Percentiles rank a stretch among this genome's conserved stretches.
These are phyloP conservation scores for Chaetoceros tenuissimus DNA, from an alignment of 108 stramenopile genomes.

Conservation along the genomic window DNA sequence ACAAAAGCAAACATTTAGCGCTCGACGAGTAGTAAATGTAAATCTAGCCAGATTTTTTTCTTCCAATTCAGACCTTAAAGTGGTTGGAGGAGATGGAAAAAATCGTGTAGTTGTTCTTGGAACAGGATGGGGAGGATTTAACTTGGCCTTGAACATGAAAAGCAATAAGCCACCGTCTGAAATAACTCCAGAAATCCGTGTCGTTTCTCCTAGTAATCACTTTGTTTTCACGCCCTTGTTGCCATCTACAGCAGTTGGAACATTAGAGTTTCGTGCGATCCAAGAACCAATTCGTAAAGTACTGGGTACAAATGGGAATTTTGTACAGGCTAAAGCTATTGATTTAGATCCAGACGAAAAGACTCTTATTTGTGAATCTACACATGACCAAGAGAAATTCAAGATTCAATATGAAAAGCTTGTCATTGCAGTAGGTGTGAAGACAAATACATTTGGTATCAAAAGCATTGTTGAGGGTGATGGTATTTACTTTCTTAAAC, in stretches of 20 bases:
- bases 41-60: too few relatives aligned
- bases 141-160: conserved; percentile 26
- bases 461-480: conserved; percentile 42
- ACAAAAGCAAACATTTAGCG: too few relatives aligned
- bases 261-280: conserved; percentile 89
- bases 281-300: conserved; percentile 90
- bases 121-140: conserved; percentile 69
- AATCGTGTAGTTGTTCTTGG: conserved; percentile 52
- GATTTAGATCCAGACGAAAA: conserved; percentile 53
- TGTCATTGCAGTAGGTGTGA: conserved; percentile 80
- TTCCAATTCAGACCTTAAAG: too few relatives aligned
- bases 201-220: conserved; percentile 89
- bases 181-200: conserved; percentile 4
- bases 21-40: too few relatives aligned
- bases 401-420: conserved; percentile 83
- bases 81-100: conserved; percentile 1
- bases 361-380: conserved; percentile 48
- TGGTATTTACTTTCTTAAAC: conserved; percentile 91
- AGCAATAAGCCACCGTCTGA: conserved; percentile 2
- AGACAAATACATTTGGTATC: conserved; percentile 83
- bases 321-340: conserved; percentile 76
- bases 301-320: conserved; percentile 38
- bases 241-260: conserved; percentile 93
- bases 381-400: conserved; percentile 55
- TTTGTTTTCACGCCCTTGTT: conserved; percentile 97